Evolutionary conservation across 1,284 basidiomycete species (phyloP).

Genomic region (Singerocomus inundabilis): DNA sequence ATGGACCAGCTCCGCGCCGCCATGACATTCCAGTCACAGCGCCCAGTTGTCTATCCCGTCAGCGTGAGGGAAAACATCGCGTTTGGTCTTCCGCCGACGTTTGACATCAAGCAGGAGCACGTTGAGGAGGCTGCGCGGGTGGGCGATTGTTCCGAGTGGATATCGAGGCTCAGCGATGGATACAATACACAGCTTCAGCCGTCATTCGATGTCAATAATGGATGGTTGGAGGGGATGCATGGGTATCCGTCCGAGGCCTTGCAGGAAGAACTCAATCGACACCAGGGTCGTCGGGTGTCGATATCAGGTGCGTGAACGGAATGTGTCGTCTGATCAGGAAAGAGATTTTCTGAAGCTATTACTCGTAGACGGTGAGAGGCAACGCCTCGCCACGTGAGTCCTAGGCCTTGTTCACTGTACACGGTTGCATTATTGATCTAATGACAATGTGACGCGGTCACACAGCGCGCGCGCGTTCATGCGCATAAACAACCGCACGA

Average conservation of each 20-base stretch:
- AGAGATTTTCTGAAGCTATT: constrained; percentile 5
- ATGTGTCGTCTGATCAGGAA: not conserved
- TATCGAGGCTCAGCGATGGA: constrained; percentile 32
- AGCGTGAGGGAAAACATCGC: constrained; percentile 43
- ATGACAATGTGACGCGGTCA: not conserved
- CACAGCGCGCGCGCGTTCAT: constrained; percentile 40
- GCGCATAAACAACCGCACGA: constrained; percentile 41
- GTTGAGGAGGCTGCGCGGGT: constrained; percentile 37
- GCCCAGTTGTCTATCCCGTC: constrained; percentile 42
- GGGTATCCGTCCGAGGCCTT: constrained; percentile 21
- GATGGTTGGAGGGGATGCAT: constrained; percentile 19
- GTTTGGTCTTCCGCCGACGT: constrained; percentile 27
- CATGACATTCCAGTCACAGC: constrained; percentile 40
- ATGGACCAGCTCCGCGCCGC: constrained; percentile 32
- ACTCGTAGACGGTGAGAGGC: constrained; percentile 41
- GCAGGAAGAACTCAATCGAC: constrained; percentile 13
- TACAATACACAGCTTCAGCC: constrained; percentile 40
- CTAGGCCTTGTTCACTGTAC: too few species aligned
- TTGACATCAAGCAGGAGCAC: constrained; percentile 11
- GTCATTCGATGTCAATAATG: constrained; percentile 21
- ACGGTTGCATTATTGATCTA: too few species aligned
- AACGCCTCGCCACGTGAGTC: constrained; percentile 48
- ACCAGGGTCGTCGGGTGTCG: constrained; percentile 6
- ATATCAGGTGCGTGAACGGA: constrained; percentile 27
- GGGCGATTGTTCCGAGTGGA: constrained; percentile 38